Percentiles rank a stretch among this genome's conserved stretches.
phyloP scores from a whole-genome alignment of 140 eudicot genomes.

The Ambrosia hybrid region DNA sequence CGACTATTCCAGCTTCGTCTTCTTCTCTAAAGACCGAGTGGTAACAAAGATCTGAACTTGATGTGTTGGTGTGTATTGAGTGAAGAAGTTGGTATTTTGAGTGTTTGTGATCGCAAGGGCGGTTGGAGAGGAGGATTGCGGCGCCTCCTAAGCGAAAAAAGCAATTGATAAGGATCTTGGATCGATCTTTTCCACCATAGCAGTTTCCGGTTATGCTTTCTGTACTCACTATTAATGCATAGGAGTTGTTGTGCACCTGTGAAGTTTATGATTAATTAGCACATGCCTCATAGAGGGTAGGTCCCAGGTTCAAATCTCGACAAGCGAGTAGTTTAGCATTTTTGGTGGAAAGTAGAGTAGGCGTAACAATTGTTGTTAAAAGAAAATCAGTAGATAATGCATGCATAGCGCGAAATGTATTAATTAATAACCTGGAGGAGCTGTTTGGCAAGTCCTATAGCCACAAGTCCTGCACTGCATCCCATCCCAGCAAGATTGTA shows the following conservation, averaged over 20 bases:
- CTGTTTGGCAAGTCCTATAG: constrained; percentile 42
- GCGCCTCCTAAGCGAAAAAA: constrained; percentile 55
- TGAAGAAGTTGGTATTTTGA: constrained; percentile 46
- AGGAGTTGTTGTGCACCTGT: constrained; percentile 34
- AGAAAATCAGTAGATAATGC: no score
- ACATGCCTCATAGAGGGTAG: no score
- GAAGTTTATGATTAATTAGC: not conserved
- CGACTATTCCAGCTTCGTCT: constrained; percentile 31
- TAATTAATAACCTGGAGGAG: constrained; percentile 35
- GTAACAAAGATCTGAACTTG: constrained; percentile 37
- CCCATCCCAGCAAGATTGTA: constrained; percentile 48
- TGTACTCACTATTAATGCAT: no score
- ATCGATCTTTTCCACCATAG: constrained; percentile 38
- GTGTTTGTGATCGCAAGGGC: constrained; percentile 21
- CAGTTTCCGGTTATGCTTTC: constrained; percentile 31
- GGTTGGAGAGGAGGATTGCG: constrained; percentile 53
- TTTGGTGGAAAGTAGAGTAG: no score
- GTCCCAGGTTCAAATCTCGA: not conserved
- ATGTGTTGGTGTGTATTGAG: constrained; percentile 42
- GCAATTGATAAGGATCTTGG: constrained; percentile 43
- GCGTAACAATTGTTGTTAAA: not conserved
- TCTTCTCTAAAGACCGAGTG: constrained; percentile 41
- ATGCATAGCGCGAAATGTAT: not conserved
- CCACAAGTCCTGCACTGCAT: constrained; percentile 44
- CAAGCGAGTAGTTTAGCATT: no score